These are phyloP conservation scores for Pseudocercospora vitis DNA, from an alignment of 2,329 filamentous ascomycete species.

Conservation along the genomic window DNA sequence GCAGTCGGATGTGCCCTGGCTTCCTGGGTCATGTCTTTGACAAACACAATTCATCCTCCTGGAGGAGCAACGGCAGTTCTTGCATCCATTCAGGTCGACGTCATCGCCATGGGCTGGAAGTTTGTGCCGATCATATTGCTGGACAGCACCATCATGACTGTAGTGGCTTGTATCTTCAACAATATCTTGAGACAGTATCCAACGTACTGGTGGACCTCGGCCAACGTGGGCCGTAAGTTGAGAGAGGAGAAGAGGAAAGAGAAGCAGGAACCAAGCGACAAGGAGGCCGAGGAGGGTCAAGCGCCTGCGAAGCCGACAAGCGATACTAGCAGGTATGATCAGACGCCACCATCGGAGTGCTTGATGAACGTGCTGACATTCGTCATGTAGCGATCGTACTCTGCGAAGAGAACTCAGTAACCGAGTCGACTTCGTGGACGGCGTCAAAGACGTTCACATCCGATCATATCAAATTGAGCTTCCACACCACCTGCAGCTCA, in stretches of 20 bases:
- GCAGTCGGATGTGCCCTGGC: constrained; percentile 46
- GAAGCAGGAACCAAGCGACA: constrained; percentile 15
- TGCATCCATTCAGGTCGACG: constrained; percentile 42
- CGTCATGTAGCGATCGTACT: constrained; percentile 19
- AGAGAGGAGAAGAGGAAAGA: constrained; percentile 21
- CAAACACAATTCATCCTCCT: constrained; percentile 52
- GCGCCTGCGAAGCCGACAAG: constrained; percentile 13
- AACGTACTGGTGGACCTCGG: constrained; percentile 51
- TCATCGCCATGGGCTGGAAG: constrained; percentile 49
- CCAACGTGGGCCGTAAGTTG: constrained; percentile 38
- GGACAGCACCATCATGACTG: constrained; percentile 45
- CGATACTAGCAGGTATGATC: constrained; percentile 24
- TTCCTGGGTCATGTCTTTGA: constrained; percentile 49
- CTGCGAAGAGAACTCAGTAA: constrained; percentile 25
- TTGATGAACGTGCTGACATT: background rate
- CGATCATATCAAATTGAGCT: constrained; percentile 36
- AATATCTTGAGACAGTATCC: constrained; percentile 51
- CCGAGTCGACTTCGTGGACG: constrained; percentile 22
- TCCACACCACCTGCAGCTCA: constrained; percentile 40
- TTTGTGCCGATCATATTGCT: constrained; percentile 47
- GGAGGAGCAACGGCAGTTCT: constrained; percentile 52
- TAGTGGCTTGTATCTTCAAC: constrained; percentile 46
- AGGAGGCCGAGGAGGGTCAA: constrained; percentile 17
- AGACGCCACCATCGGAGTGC: background rate
- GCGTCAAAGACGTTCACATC: constrained; percentile 35